phyloP scores from a whole-genome alignment of 2,329 filamentous ascomycete species.

The Fusarium subglutinans region DNA sequence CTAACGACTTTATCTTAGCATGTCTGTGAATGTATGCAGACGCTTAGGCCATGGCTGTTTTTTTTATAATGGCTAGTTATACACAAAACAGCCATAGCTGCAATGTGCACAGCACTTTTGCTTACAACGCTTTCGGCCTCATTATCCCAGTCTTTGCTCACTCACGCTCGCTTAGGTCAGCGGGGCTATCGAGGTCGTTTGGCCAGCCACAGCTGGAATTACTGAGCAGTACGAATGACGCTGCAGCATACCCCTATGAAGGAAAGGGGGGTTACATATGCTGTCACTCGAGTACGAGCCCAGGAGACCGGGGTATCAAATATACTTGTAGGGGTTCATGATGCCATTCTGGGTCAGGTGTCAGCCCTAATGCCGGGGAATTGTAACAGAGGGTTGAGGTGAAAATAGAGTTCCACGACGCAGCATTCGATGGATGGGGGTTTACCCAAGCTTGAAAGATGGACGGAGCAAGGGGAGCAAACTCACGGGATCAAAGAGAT shows the following conservation, averaged over 20 bases:
- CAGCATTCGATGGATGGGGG: slow-evolving; percentile 9
- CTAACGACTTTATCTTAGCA: slow-evolving; percentile 1
- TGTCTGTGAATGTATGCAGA: not conserved
- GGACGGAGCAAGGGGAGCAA: not conserved
- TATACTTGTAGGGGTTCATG: slow-evolving; percentile 99
- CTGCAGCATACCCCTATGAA: slow-evolving; percentile 6
- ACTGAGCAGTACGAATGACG: slow-evolving; percentile 17
- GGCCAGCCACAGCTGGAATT: slow-evolving; percentile 2
- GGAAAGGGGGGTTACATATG: slow-evolving; percentile 14
- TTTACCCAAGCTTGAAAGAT: not conserved
- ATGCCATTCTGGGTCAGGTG: slow-evolving; percentile 79
- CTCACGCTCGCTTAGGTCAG: slow-evolving; percentile 1
- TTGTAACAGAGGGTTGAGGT: not conserved
- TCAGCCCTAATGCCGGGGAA: slow-evolving; percentile 38
- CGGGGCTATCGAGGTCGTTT: not conserved
- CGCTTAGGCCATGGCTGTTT: not conserved
- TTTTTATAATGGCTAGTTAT: not conserved
- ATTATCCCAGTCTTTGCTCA: not conserved
- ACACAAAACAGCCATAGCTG: not conserved
- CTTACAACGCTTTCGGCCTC: not conserved
- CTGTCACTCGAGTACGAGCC: slow-evolving; percentile 22
- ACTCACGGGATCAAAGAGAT: slow-evolving; percentile 91
- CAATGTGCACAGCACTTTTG: not conserved
- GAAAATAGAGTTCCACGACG: not conserved
- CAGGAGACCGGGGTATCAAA: slow-evolving; percentile 54